Evolutionary conservation across 2,329 filamentous ascomycete species (phyloP).

Genomic region (Hypoxylon sp.): DNA sequence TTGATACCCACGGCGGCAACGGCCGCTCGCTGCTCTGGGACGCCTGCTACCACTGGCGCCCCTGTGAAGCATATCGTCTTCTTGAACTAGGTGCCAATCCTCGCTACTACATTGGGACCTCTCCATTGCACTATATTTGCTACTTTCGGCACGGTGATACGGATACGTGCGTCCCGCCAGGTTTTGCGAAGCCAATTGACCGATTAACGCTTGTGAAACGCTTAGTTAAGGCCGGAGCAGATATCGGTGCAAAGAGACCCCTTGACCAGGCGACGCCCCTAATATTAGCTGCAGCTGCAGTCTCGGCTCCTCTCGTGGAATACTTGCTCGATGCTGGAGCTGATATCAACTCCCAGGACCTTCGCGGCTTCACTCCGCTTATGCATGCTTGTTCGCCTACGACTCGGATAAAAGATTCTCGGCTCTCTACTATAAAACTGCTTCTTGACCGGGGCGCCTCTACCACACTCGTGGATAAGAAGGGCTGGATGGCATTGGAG

Average conservation of each 20-base stretch:
- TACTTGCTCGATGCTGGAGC: slow-evolving; percentile 22
- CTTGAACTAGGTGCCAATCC: slow-evolving; percentile 9
- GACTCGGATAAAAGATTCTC: background rate
- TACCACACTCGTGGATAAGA: background rate
- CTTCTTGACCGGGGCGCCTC: slow-evolving; percentile 21
- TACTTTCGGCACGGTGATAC: background rate
- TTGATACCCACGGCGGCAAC: slow-evolving; percentile 1
- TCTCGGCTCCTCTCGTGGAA: background rate
- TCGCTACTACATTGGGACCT: background rate
- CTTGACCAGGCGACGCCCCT: slow-evolving; percentile 3
- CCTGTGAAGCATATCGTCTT: background rate
- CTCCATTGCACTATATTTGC: background rate
- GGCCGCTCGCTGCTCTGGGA: slow-evolving; percentile 16
- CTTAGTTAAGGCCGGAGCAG: slow-evolving; percentile 14
- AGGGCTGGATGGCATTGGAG: slow-evolving; percentile 3
- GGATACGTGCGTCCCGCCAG: background rate
- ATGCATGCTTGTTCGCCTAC: slow-evolving; percentile 3
- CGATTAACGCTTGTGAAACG: slow-evolving; percentile 8
- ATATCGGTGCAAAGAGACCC: slow-evolving; percentile 5
- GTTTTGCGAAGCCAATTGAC: background rate
- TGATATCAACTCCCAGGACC: background rate
- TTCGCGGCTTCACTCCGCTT: slow-evolving; percentile 7
- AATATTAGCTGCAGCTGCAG: slow-evolving; percentile 2
- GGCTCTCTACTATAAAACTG: slow-evolving; percentile 1
- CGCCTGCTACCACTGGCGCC: background rate